These are phyloP conservation scores for Apophysomyces variabilis DNA, from an alignment of 371 early-diverging fungal genomes.

Conservation along the genomic window DNA sequence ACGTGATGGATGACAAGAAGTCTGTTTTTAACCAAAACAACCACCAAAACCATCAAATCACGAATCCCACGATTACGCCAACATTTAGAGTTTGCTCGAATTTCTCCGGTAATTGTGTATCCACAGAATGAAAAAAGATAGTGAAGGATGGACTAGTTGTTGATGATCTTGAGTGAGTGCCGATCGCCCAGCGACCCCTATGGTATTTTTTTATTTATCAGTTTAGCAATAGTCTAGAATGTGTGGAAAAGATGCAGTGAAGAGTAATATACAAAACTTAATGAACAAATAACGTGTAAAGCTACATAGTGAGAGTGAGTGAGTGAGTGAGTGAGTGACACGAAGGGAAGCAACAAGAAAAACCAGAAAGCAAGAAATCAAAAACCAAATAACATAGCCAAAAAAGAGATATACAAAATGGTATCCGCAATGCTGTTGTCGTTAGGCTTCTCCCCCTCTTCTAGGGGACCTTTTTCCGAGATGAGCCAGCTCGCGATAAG, in stretches of 20 bases:
- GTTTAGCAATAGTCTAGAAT: constrained; percentile 2
- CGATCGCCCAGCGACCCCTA: constrained; percentile 3
- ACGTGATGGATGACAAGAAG: no score
- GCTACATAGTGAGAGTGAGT: neutral
- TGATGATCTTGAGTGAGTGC: neutral
- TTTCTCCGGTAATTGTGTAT: no score
- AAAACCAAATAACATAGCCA: neutral
- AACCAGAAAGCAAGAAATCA: no score
- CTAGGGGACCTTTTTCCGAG: constrained; percentile 6
- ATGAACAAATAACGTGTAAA: neutral
- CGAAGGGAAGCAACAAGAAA: no score
- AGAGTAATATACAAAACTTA: constrained; percentile 3
- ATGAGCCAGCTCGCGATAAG: constrained; percentile 33
- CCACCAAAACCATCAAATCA: no score
- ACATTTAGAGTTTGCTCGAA: no score
- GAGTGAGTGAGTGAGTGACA: no score
- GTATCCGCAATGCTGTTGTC: neutral
- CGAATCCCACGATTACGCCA: no score
- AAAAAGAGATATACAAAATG: neutral
- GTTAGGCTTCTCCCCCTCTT: neutral
- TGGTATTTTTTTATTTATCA: neutral
- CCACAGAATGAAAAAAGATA: no score
- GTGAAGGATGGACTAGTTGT: neutral
- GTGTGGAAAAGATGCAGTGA: constrained; percentile 5
- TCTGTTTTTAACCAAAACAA: no score